Percentiles rank a stretch among this genome's conserved stretches.
These are phyloP conservation scores for Breviolum minutum DNA, from an alignment of 73 alveolate genomes.

Conservation along the genomic window DNA sequence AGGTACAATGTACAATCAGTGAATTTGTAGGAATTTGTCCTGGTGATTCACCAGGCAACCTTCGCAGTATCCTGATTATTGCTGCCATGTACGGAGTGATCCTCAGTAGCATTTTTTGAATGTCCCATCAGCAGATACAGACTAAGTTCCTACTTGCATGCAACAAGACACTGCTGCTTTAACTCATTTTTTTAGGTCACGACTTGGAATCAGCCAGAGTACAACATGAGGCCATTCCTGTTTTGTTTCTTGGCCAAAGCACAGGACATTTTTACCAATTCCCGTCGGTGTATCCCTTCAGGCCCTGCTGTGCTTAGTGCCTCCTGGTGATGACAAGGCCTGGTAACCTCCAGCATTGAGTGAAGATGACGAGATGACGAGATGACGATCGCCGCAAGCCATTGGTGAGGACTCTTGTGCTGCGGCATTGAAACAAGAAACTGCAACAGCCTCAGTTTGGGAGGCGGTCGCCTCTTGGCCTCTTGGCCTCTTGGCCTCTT, in stretches of 20 bases:
- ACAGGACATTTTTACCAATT: too few relatives aligned
- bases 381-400: neutral
- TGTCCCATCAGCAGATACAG: too few relatives aligned
- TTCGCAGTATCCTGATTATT: constrained; percentile 81
- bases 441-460: neutral
- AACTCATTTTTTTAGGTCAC: constrained; percentile 26
- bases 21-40: neutral
- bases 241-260: too few relatives aligned
- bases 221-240: constrained; percentile 50
- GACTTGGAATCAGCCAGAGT: constrained; percentile 76
- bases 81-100: constrained; percentile 80
- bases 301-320: constrained; percentile 85
- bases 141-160: neutral
- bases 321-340: constrained; percentile 88
- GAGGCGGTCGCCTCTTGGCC: neutral
- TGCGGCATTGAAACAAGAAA: constrained; percentile 64
- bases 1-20: too few relatives aligned
- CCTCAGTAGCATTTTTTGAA: neutral
- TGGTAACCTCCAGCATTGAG: neutral
- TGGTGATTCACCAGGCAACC: constrained; percentile 30
- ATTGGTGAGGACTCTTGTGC: constrained; percentile 55
- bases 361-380: neutral
- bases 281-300: neutral
- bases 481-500: neutral
- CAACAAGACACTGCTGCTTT: neutral